phyloP scores from a whole-genome alignment of 2,329 filamentous ascomycete species.

The Onygenales sp. region DNA sequence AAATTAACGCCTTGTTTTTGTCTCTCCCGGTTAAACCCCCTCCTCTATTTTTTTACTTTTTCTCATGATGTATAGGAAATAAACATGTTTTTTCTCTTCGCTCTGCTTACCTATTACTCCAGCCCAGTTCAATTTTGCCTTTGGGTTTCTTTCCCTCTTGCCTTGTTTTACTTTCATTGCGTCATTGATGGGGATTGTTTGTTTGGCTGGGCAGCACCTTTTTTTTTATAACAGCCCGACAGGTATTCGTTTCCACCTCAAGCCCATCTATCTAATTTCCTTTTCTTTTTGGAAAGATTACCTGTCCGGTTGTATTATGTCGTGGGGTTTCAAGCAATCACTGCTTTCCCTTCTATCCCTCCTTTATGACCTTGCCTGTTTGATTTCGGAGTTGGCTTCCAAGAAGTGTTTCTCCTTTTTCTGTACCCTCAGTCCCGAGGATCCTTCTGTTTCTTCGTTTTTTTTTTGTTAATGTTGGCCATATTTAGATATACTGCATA shows the following conservation, averaged over 20 bases:
- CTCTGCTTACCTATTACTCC: slow-evolving; percentile 12
- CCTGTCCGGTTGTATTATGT: not conserved
- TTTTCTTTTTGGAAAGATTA: not conserved
- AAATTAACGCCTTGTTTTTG: not conserved
- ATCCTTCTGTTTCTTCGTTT: not conserved
- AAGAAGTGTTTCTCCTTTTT: not conserved
- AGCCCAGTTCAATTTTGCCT: slow-evolving; percentile 9
- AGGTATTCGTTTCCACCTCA: not conserved
- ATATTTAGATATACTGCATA: slow-evolving; percentile 18
- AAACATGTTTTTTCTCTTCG: slow-evolving; percentile 17
- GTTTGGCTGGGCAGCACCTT: too few relatives aligned
- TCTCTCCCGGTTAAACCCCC: not conserved
- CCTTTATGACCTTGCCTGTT: not conserved
- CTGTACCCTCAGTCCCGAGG: too few relatives aligned
- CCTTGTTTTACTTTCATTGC: too few relatives aligned
- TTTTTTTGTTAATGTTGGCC: slow-evolving; percentile 14
- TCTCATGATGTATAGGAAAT: slow-evolving; percentile 5
- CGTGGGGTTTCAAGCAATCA: not conserved
- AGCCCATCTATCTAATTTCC: not conserved
- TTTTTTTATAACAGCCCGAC: not conserved
- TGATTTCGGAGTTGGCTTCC: not conserved
- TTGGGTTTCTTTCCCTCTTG: not conserved
- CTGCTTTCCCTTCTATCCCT: not conserved
- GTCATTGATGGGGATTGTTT: too few relatives aligned
- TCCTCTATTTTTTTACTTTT: slow-evolving; percentile 6